Conservation (phyloP, 1,284 basidiomycete genomes). For the Heterobasidion irregulare region DNA sequence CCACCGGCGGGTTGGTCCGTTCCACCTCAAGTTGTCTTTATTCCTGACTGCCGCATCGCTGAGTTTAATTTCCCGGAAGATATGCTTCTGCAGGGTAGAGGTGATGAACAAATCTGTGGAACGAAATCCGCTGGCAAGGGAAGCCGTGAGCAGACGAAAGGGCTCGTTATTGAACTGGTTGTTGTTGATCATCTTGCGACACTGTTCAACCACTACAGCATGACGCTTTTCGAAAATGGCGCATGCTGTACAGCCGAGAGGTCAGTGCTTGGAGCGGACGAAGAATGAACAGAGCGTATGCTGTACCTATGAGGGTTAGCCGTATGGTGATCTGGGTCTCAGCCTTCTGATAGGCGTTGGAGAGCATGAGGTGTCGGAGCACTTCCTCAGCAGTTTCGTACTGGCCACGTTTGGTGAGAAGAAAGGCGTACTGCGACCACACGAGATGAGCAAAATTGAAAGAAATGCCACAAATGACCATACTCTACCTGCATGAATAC, state of each 20-base stretch:
- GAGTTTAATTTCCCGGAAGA: constrained; percentile 69
- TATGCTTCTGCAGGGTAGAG: constrained; percentile 72
- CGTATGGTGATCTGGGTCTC: constrained; percentile 65
- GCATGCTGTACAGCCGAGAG: constrained; percentile 45
- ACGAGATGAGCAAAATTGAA: neutral
- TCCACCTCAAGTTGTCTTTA: constrained; percentile 54
- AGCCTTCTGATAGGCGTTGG: constrained; percentile 67
- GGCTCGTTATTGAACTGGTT: constrained; percentile 82
- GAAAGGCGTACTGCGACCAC: constrained; percentile 68
- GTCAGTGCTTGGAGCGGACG: neutral
- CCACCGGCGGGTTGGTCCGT: constrained; percentile 43
- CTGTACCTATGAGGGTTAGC: constrained; percentile 63
- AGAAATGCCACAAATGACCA: neutral
- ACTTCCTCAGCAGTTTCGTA: constrained; percentile 73
- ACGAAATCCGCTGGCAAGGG: constrained; percentile 58
- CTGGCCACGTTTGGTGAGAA: constrained; percentile 59
- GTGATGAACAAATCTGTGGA: constrained; percentile 70
- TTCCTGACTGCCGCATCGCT: constrained; percentile 54
- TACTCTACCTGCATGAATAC: constrained; percentile 67
- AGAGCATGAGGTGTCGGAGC: constrained; percentile 70
- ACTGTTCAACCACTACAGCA: constrained; percentile 57
- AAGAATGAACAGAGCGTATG: neutral
- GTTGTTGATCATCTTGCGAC: constrained; percentile 60
- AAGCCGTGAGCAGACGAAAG: constrained; percentile 63
- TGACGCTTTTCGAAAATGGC: constrained; percentile 52